phyloP scores from a whole-genome alignment of 2,329 filamentous ascomycete species.

The Zymoseptoria pseudotritici region DNA sequence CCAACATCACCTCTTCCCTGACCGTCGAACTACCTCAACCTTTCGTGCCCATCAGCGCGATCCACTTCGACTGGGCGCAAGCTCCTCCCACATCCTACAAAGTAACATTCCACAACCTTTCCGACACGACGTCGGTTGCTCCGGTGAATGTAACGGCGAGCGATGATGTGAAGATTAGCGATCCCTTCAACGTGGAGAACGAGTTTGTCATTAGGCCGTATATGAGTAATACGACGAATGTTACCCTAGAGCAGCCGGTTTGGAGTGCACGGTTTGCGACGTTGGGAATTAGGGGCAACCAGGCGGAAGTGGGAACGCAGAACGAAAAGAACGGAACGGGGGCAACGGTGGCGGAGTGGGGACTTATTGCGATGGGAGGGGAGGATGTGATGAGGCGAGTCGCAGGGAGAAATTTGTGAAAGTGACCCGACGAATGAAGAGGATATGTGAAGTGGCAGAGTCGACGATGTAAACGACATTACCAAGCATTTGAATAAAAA shows the following conservation, averaged over 20 bases:
- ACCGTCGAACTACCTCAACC: constrained; percentile 45
- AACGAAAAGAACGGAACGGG: constrained; percentile 32
- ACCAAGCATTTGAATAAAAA: too few species aligned
- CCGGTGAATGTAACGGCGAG: constrained; percentile 17
- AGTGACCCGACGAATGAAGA: too few species aligned
- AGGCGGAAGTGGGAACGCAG: constrained; percentile 26
- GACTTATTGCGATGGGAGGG: constrained; percentile 17
- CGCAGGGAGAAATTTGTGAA: not conserved
- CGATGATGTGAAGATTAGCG: constrained; percentile 33
- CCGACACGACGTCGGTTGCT: constrained; percentile 25
- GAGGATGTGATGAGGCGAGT: constrained; percentile 5
- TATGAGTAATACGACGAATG: constrained; percentile 39
- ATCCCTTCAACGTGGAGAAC: constrained; percentile 33
- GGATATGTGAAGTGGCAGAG: too few species aligned
- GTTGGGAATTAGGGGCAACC: constrained; percentile 44
- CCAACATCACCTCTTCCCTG: constrained; percentile 46
- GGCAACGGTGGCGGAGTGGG: constrained; percentile 47
- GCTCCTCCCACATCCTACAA: constrained; percentile 47
- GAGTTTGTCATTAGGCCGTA: constrained; percentile 35
- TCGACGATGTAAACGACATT: too few species aligned
- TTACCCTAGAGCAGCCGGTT: constrained; percentile 32
- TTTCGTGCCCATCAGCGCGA: constrained; percentile 38
- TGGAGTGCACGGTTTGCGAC: constrained; percentile 41
- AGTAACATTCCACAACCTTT: constrained; percentile 49
- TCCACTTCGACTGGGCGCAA: constrained; percentile 56